Evolutionary conservation across 1,284 basidiomycete species (phyloP), one percentile per base, ranked within the genome.

Genomic region (Jaminaea rosea): DNA sequence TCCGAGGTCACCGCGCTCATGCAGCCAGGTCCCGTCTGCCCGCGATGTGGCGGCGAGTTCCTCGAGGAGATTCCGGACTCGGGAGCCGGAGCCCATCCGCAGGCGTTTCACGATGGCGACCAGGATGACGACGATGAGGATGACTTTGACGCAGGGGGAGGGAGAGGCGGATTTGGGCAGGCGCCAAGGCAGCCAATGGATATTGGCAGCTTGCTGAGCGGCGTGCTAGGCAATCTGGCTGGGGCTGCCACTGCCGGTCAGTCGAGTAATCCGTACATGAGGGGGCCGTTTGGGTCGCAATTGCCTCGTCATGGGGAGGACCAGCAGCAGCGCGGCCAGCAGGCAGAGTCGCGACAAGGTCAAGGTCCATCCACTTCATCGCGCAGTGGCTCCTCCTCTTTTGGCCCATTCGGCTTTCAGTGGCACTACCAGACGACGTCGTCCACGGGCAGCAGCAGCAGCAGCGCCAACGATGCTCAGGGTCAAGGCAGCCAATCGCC

Each of bases 1-100:
- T 61, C 62, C 46, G 65, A 67, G 41, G 63, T 65, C n/a, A 50
- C 56, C 13, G 65, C 65, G 0, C 53, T 67, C 32, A 59, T 60
- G 54, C 60, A 56, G 2, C 64, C 63, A 11, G 57, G 62, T 27
- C 64, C 63, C 13, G 60, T 60, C 11, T 69, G 67, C 39, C 64
- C 64, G 2, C 58, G 61, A 19, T 69, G 67, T 56, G 60, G 60
- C 42, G 63, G 65, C 13, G 51, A 52, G 26, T 69, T 69, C 39
- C 59, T 69, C 46, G 67, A 69, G 44, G 52, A 53, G 41, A 29
- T 53, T 11, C 36, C 41, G 48, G 21, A 9, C 3, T 28, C 9
- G 27, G 4, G 15, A 21, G 36, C 13, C n/a, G 19, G 23, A 6
- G n/a, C 26, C 27, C 24, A 11, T 23, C 10, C 10, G 28, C 19